Evolutionary conservation across 2,329 filamentous ascomycete species (phyloP), one percentile per base, ranked within the genome.

Genomic region (Curvularia hawaiiensis): DNA sequence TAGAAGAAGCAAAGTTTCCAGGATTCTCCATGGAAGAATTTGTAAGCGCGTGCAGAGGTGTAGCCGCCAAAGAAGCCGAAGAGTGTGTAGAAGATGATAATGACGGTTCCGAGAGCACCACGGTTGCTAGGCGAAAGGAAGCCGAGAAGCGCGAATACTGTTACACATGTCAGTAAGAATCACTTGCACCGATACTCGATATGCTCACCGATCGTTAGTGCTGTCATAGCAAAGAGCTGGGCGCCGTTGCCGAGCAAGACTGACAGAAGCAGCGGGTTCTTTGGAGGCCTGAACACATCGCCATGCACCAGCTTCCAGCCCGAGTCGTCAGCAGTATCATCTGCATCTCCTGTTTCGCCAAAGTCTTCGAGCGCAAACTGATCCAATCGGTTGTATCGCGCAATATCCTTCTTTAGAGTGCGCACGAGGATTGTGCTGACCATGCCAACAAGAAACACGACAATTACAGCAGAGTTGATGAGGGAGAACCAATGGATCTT

Each of bases 401-500:
- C 92, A 77, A 99, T 97, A 73, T 99, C 95, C 82, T 96, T 97
- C 77, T 88, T 90, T 58, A 99, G 81, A 1, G 94, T 92, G 52
- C 94, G 87, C 54, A 96, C 82, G 16, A 99, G 83, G 46, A 98
- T 91, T n/a, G 93, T 96, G 77, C 90, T 89, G 62, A 99, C 95
- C 68, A 95, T 97, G 45, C 92, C 86, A 35, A 94, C 88, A 40
- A 98, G 83, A 78, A 98, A 95, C 48, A 97, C 84, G 50, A 99
- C 93, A 61, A 99, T 96, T 44, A 98, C 88, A 49, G 95, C 91
- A 35, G 93, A 97, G 78, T 97, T 97, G 79, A 98, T 90, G 49
- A 99, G 87, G 58, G 93, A 97, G 81, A 98, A 97, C 95, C 95
- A 99, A 77, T 99, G 95, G 68, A 99, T 98, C 82, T 95, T 96